Percentiles rank a stretch among this genome's conserved stretches.
Evolutionary conservation across 805 yeast genomes (phyloP).

Genomic region (Groenewaldozyma tartarivorans): DNA sequence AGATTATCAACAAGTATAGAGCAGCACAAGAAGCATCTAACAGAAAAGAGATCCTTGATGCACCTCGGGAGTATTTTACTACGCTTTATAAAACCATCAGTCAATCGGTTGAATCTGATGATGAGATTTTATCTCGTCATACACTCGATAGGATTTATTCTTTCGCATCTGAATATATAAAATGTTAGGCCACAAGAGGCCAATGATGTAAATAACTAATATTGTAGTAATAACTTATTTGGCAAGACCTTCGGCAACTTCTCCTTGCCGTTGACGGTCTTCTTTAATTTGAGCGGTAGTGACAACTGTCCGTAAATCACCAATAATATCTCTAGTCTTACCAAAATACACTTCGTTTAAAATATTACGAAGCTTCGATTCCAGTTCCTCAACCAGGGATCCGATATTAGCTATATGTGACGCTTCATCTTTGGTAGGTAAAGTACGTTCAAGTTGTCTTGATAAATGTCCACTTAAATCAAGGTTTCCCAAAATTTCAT

Average conservation of each 20-base stretch:
- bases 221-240: too few species aligned
- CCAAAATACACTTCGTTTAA: constrained; percentile 93
- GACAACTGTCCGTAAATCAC: constrained; percentile 47
- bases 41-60: background rate
- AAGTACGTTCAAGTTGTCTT: constrained; percentile 57
- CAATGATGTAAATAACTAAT: too few species aligned
- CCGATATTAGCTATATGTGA: constrained; percentile 86
- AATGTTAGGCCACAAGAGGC: too few species aligned
- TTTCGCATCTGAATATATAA: too few species aligned
- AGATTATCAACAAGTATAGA: background rate
- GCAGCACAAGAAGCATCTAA: background rate
- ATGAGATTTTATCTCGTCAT: too few species aligned
- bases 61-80: background rate
- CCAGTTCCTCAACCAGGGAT: constrained; percentile 75
- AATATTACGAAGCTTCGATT: constrained; percentile 74
- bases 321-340: constrained; percentile 80
- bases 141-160: too few species aligned
- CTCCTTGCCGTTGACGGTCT: constrained; percentile 33
- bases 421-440: constrained; percentile 38
- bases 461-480: constrained; percentile 75
- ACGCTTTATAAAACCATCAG: too few species aligned
- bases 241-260: constrained; percentile 35
- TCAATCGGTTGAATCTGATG: too few species aligned
- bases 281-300: constrained; percentile 28
- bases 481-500: constrained; percentile 29